phyloP scores from a whole-genome alignment of 441 rosid species.

The Aleurites moluccanus region DNA sequence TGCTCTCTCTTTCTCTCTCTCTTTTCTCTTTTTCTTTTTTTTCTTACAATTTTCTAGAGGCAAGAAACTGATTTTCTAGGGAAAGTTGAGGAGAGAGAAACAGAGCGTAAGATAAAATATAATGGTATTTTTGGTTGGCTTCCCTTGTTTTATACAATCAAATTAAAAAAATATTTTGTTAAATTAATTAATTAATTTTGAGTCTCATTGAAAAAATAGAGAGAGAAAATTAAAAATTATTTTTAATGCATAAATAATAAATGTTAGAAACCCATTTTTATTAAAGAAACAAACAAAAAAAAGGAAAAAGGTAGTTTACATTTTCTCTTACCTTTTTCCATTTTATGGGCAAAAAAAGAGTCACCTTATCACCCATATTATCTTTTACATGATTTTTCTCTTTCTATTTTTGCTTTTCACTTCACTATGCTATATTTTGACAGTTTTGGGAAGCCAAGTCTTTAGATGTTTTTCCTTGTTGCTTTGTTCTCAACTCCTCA shows the following conservation, averaged over 20 bases:
- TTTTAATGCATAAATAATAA: not conserved
- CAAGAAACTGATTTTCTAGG: slow-evolving; percentile 35
- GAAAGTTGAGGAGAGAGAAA: slow-evolving; percentile 24
- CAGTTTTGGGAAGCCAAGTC: not conserved
- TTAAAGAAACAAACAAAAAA: too few species aligned
- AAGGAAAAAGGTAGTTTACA: too few species aligned
- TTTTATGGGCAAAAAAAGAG: slow-evolving; percentile 1
- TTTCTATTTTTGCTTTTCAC: not conserved
- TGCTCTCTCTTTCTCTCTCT: not conserved
- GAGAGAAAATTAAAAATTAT: not conserved
- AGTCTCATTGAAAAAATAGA: not conserved
- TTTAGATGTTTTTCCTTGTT: not conserved
- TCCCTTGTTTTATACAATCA: not conserved
- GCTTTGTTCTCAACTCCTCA: not conserved
- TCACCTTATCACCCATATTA: not conserved
- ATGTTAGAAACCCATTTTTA: too few species aligned
- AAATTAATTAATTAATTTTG: not conserved
- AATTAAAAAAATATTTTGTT: too few species aligned
- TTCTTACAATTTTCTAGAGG: slow-evolving; percentile 16
- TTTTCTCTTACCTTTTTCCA: not conserved
- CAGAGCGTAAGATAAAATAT: not conserved
- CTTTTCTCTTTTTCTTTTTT: not conserved
- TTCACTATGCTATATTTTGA: not conserved
- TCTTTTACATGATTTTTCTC: not conserved
- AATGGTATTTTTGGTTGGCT: slow-evolving; percentile 5